Conservation (phyloP, 78 protist genomes). For the Dictyostelium capitatum region DNA sequence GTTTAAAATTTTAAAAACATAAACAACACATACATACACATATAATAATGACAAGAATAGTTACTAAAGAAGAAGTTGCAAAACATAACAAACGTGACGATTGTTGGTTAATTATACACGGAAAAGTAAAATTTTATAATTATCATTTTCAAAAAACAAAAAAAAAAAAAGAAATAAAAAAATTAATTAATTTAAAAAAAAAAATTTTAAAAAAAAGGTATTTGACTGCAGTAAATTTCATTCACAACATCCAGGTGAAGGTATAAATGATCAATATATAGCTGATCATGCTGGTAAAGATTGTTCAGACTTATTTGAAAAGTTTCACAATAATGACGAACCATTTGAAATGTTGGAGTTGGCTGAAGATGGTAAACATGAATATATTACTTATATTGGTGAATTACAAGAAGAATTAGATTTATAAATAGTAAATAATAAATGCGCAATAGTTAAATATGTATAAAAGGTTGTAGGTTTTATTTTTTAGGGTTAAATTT, state of each 20-base stretch:
- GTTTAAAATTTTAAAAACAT: background rate
- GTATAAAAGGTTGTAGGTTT: too few relatives aligned
- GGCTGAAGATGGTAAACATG: conserved; percentile 35
- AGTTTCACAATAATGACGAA: conserved; percentile 53
- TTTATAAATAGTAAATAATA: background rate
- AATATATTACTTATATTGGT: conserved; percentile 57
- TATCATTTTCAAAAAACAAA: background rate
- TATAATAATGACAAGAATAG: background rate
- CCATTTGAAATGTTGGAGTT: conserved; percentile 72
- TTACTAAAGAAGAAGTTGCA: conserved; percentile 82
- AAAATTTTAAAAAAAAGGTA: background rate
- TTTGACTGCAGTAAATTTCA: conserved; percentile 60
- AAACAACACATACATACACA: background rate
- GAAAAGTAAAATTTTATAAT: conserved; percentile 32
- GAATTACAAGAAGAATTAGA: conserved; percentile 45
- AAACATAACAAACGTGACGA: conserved; percentile 89
- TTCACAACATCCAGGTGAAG: conserved; percentile 69
- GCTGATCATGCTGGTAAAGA: conserved; percentile 78
- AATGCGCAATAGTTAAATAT: too few relatives aligned
- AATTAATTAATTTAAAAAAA: background rate
- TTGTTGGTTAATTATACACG: conserved; percentile 90
- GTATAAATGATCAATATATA: conserved; percentile 74
- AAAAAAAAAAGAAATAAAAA: background rate
- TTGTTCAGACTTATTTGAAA: conserved; percentile 68
- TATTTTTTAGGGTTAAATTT: too few relatives aligned